Evolutionary conservation across 306 rosid species (phyloP).

Genomic region (Gastrolobium bilobum): DNA sequence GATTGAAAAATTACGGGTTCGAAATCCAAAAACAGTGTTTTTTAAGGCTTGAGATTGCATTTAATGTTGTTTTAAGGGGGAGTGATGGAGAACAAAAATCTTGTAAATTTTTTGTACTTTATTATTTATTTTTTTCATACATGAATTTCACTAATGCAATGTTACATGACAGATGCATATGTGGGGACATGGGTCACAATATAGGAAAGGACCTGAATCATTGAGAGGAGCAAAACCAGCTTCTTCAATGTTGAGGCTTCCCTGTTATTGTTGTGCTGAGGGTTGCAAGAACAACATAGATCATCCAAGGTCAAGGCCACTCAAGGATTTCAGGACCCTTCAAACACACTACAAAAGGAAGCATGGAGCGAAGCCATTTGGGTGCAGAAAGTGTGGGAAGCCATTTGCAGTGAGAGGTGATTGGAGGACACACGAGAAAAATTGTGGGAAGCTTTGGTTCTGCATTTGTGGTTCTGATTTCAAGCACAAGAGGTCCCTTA

Average conservation of each 20-base stretch:
- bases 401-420: conserved; percentile 91
- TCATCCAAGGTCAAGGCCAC: conserved; percentile 86
- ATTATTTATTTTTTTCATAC: neutral
- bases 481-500: conserved; percentile 92
- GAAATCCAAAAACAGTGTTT: too few relatives aligned
- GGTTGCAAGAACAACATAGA: conserved; percentile 90
- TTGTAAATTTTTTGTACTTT: neutral
- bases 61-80: neutral
- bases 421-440: conserved; percentile 98
- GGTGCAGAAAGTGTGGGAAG: conserved; percentile 86
- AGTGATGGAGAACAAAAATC: too few relatives aligned
- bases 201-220: conserved; percentile 92
- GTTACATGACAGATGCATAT: conserved; percentile 79
- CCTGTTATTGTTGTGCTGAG: conserved; percentile 94
- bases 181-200: conserved; percentile 99
- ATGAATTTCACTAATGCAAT: neutral
- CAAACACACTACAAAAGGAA: conserved; percentile 95
- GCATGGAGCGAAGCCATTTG: conserved; percentile 91
- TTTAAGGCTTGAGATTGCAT: too few relatives aligned
- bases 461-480: conserved; percentile 96
- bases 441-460: conserved; percentile 96
- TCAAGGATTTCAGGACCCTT: conserved; percentile 90
- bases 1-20: too few relatives aligned
- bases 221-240: conserved; percentile 81
- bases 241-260: conserved; percentile 80